phyloP scores from a whole-genome alignment of 192 early-diverging fungal genomes.

The Mortierella antarctica region DNA sequence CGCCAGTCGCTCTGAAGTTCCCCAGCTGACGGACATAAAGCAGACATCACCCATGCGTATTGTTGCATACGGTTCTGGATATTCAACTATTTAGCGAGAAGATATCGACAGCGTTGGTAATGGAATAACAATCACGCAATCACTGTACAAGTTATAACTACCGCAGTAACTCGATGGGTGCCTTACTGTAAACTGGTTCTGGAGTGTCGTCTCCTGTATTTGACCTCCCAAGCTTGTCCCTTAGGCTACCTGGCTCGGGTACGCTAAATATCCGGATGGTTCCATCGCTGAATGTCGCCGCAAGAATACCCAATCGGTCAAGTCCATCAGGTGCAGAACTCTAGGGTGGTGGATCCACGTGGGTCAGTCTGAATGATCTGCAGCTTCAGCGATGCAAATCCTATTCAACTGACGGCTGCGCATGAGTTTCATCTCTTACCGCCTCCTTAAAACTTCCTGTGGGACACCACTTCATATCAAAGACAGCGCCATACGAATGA shows the following conservation, averaged over 20 bases:
- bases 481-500: slow-evolving; percentile 39
- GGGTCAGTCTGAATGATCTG: too few species aligned
- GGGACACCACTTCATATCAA: slow-evolving; percentile 51
- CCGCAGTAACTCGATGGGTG: not conserved
- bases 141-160: too few species aligned
- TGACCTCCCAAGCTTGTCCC: not conserved
- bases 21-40: slow-evolving; percentile 49
- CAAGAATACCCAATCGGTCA: slow-evolving; percentile 29
- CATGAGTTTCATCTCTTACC: slow-evolving; percentile 7
- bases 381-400: too few species aligned
- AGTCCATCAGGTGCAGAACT: slow-evolving; percentile 1
- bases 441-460: slow-evolving; percentile 31
- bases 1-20: slow-evolving; percentile 24
- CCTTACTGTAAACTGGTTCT: slow-evolving; percentile 32
- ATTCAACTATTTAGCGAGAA: slow-evolving; percentile 8
- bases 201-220: not conserved
- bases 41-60: slow-evolving; percentile 37
- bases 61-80: slow-evolving; percentile 31
- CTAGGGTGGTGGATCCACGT: not conserved
- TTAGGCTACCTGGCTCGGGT: slow-evolving; percentile 23
- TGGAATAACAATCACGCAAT: too few species aligned
- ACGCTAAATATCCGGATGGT: slow-evolving; percentile 39
- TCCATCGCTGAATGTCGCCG: slow-evolving; percentile 29
- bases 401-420: not conserved
- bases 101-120: not conserved